Percentiles rank a stretch among this genome's conserved stretches.
These are phyloP conservation scores for Castanea mollissima DNA, from an alignment of 306 rosid species.

Conservation along the genomic window DNA sequence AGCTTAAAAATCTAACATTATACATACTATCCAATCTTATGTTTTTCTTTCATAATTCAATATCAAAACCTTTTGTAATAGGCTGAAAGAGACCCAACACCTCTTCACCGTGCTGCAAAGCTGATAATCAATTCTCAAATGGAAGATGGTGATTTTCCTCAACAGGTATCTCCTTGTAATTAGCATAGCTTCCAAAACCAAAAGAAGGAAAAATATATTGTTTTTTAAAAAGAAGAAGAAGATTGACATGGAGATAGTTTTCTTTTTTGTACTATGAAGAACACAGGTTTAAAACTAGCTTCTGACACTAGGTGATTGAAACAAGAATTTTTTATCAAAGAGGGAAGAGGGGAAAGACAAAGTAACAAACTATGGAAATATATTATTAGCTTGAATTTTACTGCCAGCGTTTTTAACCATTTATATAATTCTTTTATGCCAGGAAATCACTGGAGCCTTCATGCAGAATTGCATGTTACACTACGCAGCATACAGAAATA, in stretches of 20 bases:
- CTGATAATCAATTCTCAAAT: slow-evolving; percentile 54
- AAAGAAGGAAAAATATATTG: not conserved
- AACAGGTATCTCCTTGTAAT: slow-evolving; percentile 34
- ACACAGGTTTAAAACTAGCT: too few relatives aligned
- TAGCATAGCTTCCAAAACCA: too few relatives aligned
- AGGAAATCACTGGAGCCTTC: slow-evolving; percentile 63
- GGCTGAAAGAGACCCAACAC: slow-evolving; percentile 53
- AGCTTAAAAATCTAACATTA: not conserved
- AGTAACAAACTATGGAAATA: slow-evolving; percentile 6
- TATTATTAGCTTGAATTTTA: slow-evolving; percentile 2
- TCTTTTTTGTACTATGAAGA: too few relatives aligned
- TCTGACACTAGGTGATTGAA: too few relatives aligned
- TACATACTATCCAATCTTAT: not conserved
- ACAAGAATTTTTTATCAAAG: not conserved
- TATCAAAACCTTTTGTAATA: not conserved
- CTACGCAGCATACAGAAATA: slow-evolving; percentile 67
- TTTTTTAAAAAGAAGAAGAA: not conserved
- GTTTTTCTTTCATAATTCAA: not conserved
- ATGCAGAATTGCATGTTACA: slow-evolving; percentile 65
- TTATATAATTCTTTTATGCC: not conserved
- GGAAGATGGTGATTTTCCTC: slow-evolving; percentile 69
- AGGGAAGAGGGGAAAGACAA: not conserved
- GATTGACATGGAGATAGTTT: too few relatives aligned
- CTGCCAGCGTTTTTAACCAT: not conserved
- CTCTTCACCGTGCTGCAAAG: slow-evolving; percentile 61